Evolutionary conservation across 2,329 filamentous ascomycete genomes (phyloP), one percentile per base, ranked within the genome.

Genomic region (Arachnomyces sp.): DNA sequence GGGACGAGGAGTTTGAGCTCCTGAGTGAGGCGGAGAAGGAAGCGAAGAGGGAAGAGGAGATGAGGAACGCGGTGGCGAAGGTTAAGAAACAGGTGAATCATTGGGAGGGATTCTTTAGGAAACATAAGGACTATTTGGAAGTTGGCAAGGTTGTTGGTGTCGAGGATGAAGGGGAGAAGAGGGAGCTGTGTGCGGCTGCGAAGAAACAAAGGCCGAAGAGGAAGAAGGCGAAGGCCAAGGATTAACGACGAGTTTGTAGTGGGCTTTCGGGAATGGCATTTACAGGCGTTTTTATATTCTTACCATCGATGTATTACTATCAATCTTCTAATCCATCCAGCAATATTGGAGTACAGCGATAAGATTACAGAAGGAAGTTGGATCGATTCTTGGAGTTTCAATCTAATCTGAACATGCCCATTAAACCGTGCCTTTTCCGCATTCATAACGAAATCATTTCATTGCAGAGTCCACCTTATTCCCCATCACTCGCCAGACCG

Each of bases 101-200:
- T 62, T 96, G 89, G 92, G 79, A 82, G 44, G 71, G 75, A 38
- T 87, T 96, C 66, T 96, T 95, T 56, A 72, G 65, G 43, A 83
- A 82, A 41, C 84, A 79, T 58, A 76, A 81, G 56, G 87, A 86
- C 67, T 96, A 96, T 65, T 76, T 77, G 46, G 76, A 77, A 63
- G 84, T 93, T 3, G 92, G 92, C 3, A 76, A 73, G 58, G 76
- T 96, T 11, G 72, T 77, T 59, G 65, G 68, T 48, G 71, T 66
- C 29, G 50, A 50, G 28, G 44, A 44, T 11, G 46, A 43, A 51
- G 66, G 71, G 64, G 76, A 77, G 4, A 68, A 68, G 54, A 74
- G 74, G 56, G 66, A 72, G 59, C 65, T 94, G 51, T 95, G 89
- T 65, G 76, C 77, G 52, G 63, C 69, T 50, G 89, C 87, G 31